Conservation (phyloP, 495 filamentous ascomycete genomes). For the Xanthoparmelia taractica region DNA sequence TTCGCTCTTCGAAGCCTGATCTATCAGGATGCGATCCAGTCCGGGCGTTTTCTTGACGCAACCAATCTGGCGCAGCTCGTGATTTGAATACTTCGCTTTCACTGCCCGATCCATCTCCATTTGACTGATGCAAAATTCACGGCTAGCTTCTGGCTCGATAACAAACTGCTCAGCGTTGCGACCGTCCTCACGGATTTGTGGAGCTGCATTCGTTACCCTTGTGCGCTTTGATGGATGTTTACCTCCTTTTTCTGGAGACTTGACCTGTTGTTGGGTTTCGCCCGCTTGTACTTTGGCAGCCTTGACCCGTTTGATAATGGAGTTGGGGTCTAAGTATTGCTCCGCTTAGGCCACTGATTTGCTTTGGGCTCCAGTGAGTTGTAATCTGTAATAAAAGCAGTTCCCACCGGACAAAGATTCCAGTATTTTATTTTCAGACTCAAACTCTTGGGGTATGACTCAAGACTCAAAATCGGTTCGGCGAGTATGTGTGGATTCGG, state of each 20-base stretch:
- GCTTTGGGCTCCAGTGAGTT: slow-evolving; percentile 6
- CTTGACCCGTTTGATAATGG: slow-evolving; percentile 12
- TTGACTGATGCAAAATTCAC: background rate
- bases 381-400: slow-evolving; percentile 8
- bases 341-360: slow-evolving; percentile 1
- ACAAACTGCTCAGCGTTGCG: background rate
- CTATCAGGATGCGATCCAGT: slow-evolving; percentile 2
- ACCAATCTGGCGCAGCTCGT: slow-evolving; percentile 1
- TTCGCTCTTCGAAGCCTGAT: background rate
- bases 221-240: background rate
- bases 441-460: background rate
- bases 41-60: background rate
- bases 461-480: background rate
- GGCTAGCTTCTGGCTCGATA: background rate
- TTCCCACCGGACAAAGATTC: background rate
- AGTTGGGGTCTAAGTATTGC: slow-evolving; percentile 4
- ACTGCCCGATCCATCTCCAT: background rate
- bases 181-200: background rate
- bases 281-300: slow-evolving; percentile 6
- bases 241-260: background rate
- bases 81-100: background rate
- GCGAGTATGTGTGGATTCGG: background rate
- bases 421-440: background rate
- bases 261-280: background rate
- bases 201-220: background rate